Percentiles rank a stretch among this genome's conserved stretches.
These are phyloP conservation scores for Tagetes erecta DNA, from an alignment of 129 eudicot genomes.

Conservation along the genomic window DNA sequence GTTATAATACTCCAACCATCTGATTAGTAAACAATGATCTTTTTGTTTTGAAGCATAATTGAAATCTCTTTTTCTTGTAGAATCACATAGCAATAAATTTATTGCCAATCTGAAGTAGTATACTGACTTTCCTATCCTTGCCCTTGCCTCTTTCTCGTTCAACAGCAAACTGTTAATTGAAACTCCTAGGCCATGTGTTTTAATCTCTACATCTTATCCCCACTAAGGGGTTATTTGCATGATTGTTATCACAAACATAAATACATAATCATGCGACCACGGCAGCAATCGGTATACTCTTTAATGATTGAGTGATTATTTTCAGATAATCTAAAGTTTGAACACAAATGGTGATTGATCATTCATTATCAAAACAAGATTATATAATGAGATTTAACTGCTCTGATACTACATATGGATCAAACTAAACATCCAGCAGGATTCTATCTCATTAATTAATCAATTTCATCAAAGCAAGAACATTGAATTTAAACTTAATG, in stretches of 20 bases:
- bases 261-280: neutral
- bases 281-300: neutral
- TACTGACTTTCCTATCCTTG: neutral
- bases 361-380: neutral
- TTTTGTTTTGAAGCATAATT: neutral
- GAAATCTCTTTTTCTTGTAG: neutral
- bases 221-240: neutral
- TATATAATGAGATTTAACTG: neutral
- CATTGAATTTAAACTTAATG: neutral
- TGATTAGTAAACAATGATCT: neutral
- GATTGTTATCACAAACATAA: constrained; percentile 3
- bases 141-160: neutral
- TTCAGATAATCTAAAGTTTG: neutral
- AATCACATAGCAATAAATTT: neutral
- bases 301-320: neutral
- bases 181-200: neutral
- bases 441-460: neutral
- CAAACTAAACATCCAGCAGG: neutral
- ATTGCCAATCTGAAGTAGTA: neutral
- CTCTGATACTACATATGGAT: neutral
- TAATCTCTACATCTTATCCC: neutral
- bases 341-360: neutral
- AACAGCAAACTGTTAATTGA: neutral
- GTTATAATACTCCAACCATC: neutral
- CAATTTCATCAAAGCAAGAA: constrained; percentile 1